Conservation (phyloP, 345 rosid species). For the Turnera subulata region DNA sequence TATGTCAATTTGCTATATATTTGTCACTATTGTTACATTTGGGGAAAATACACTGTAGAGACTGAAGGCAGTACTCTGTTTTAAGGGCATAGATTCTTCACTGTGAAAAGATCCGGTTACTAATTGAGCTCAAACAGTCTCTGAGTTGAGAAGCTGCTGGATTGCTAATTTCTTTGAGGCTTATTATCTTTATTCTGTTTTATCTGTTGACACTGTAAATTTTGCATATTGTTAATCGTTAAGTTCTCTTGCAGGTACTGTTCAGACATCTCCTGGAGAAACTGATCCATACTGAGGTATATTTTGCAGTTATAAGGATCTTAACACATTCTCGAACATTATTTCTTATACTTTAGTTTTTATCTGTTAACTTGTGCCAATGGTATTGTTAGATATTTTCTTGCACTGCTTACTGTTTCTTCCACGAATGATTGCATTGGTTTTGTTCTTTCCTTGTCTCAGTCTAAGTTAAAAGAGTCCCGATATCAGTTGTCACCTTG, state of each 20-base stretch:
- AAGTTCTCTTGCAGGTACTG: slow-evolving; percentile 51
- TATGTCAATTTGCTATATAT: too few relatives aligned
- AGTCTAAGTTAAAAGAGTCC: slow-evolving; percentile 86
- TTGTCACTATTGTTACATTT: too few relatives aligned
- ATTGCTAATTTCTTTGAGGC: background rate
- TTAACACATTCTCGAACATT: too few relatives aligned
- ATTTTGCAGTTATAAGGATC: slow-evolving; percentile 2
- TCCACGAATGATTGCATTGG: slow-evolving; percentile 22
- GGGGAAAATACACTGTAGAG: background rate
- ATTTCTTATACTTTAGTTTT: too few relatives aligned
- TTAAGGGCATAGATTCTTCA: too few relatives aligned
- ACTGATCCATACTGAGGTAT: slow-evolving; percentile 78
- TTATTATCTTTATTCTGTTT: background rate
- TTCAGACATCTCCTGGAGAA: slow-evolving; percentile 90
- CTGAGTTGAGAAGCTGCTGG: background rate
- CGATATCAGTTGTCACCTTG: slow-evolving; percentile 79
- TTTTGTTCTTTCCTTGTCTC: slow-evolving; percentile 26
- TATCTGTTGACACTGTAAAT: background rate
- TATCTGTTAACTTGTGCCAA: too few relatives aligned
- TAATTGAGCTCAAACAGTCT: too few relatives aligned
- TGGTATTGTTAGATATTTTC: slow-evolving; percentile 8
- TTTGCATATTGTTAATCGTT: slow-evolving; percentile 3
- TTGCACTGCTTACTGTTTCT: slow-evolving; percentile 19
- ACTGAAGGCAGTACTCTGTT: too few relatives aligned
- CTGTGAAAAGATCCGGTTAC: too few relatives aligned